Percentiles rank a stretch among this genome's conserved stretches.
These are phyloP conservation scores for Sclerospora graminicola DNA, from an alignment of 352 stramenopile genomes.

Conservation along the genomic window DNA sequence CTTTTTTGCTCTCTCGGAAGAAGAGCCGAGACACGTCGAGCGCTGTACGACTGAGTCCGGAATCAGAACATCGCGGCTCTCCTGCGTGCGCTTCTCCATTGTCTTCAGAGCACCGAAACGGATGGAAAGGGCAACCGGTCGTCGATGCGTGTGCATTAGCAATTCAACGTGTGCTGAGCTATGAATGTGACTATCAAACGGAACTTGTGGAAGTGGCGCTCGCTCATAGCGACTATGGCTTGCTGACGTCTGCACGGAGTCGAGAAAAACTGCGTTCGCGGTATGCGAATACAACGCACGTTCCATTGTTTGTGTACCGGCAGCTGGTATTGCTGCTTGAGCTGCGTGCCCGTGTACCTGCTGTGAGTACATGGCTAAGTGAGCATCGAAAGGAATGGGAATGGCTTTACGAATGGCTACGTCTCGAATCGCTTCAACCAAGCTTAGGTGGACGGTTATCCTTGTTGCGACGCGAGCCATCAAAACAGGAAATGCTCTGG, in stretches of 20 bases:
- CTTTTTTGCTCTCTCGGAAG: slow-evolving; percentile 78
- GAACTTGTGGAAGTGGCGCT: too few species aligned
- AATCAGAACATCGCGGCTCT: slow-evolving; percentile 45
- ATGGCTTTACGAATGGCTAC: slow-evolving; percentile 84
- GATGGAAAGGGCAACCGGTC: slow-evolving; percentile 86
- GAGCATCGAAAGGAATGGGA: slow-evolving; percentile 51
- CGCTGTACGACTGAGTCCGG: slow-evolving; percentile 64
- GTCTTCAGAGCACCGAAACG: slow-evolving; percentile 73
- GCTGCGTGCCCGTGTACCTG: slow-evolving; percentile 50
- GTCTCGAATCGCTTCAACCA: slow-evolving; percentile 71
- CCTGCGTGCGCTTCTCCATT: slow-evolving; percentile 59
- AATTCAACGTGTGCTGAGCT: too few species aligned
- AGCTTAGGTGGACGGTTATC: slow-evolving; percentile 65
- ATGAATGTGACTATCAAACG: too few species aligned
- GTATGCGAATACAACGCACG: too few species aligned
- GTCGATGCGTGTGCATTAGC: too few species aligned
- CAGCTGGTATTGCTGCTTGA: too few species aligned
- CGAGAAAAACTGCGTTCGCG: slow-evolving; percentile 54
- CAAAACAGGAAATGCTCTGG: slow-evolving; percentile 62
- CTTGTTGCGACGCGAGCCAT: slow-evolving; percentile 56
- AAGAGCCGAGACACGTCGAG: slow-evolving; percentile 68
- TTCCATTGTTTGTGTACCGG: too few species aligned
- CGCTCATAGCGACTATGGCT: too few species aligned
- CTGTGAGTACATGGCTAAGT: slow-evolving; percentile 43
- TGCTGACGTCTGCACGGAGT: slow-evolving; percentile 51